A percentile compares a stretch with the other conserved stretches of the same genome.
phyloP scores from a whole-genome alignment of 441 rosid genomes.

The Populus trichocarpa region DNA sequence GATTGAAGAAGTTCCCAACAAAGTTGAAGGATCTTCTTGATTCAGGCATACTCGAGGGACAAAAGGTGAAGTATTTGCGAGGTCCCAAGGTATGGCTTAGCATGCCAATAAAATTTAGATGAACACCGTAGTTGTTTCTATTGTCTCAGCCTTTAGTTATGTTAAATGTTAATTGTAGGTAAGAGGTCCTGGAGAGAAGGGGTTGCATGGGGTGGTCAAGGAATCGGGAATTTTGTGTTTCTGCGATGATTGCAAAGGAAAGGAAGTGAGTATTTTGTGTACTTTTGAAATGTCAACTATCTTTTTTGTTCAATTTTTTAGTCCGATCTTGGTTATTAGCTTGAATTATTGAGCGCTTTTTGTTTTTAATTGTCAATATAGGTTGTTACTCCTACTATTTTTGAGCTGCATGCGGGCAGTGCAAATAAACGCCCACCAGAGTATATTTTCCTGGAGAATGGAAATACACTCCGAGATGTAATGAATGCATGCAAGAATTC shows the following conservation, averaged over 20 bases:
- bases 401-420: constrained; percentile 84
- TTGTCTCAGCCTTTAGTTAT: constrained; percentile 6
- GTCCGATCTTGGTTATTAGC: background rate
- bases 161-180: constrained; percentile 30
- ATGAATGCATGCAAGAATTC: constrained; percentile 70
- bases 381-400: constrained; percentile 58
- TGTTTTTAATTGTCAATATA: constrained; percentile 22
- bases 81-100: constrained; percentile 48
- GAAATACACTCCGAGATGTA: constrained; percentile 74
- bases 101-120: background rate
- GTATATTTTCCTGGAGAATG: constrained; percentile 66
- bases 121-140: background rate
- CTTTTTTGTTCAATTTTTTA: background rate
- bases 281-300: background rate
- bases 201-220: constrained; percentile 57
- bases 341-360: constrained; percentile 9
- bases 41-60: constrained; percentile 76
- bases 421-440: constrained; percentile 86
- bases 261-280: constrained; percentile 38
- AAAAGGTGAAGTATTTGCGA: constrained; percentile 58
- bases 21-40: constrained; percentile 68
- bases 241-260: constrained; percentile 63
- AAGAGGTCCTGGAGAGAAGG: constrained; percentile 40
- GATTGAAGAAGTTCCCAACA: constrained; percentile 43
- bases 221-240: constrained; percentile 72